Base-by-base conservation (phyloP, 73 alveolate species). In the Paraurostyla sp. region DNA sequence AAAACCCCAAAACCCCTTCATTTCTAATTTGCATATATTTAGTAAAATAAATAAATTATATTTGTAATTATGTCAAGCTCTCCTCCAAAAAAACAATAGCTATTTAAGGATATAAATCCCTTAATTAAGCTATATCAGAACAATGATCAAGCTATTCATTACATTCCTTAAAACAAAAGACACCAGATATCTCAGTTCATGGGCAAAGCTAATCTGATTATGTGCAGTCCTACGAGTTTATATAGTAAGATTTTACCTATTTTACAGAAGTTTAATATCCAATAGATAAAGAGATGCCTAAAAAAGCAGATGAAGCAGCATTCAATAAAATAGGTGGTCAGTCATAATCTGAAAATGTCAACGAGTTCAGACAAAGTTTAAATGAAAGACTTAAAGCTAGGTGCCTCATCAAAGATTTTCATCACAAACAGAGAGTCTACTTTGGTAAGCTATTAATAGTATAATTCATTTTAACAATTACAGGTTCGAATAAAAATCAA, bases 61-160 rank as follows among this genome's bases (percentile, higher is more conserved):
- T 65, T 38, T 65, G 82, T 35, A n/a, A n/a, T n/a, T n/a, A n/a
- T n/a, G n/a, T n/a, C n/a, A n/a, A n/a, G n/a, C n/a, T n/a, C 82
- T 11, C 41, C 82, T 11, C 4, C 82, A 6, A 65, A 65, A 38
- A 3, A 58, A 38, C 58, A 65, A 40, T 20, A 30, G 2, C 35
- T 65, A 23, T 65, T 65, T 30, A 65, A 65, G 58, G 82, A 65
- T 38, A 18, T 2, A 38, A 65, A 65, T 36, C 82, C 82, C 36
- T 40, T 65, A 22, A 2, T 15, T 9, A 65, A 65, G 25, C 42
- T 65, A 38, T 38, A 65, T 22, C 7, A 35, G 6, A 65, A 65
- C 32, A 36, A 65, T 0, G 82, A 65, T 22, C 35, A 18, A n/a
- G 54, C 82, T n/a, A n/a, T n/a, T 65, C 82, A 65, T 38, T 65